Conservation (phyloP, 768 basidiomycete genomes). For the Lactarius pseudohatsudake region DNA sequence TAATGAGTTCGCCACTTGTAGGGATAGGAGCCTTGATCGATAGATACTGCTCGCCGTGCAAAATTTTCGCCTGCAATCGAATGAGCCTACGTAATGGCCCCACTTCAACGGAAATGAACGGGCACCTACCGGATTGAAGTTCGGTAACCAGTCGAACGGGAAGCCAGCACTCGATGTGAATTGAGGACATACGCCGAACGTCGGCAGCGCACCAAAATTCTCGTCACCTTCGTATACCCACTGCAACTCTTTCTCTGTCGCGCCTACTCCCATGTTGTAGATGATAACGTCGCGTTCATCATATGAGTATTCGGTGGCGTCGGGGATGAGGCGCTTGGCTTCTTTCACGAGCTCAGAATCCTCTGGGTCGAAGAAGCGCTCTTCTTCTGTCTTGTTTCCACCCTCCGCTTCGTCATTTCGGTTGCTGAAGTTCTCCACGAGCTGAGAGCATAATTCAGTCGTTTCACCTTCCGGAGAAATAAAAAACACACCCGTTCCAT, state of each 20-base stretch:
- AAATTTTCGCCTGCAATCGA: slow-evolving; percentile 73
- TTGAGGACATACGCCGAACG: slow-evolving; percentile 94
- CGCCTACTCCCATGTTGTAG: slow-evolving; percentile 94
- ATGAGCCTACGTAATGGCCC: slow-evolving; percentile 7
- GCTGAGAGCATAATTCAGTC: slow-evolving; percentile 33
- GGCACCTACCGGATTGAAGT: slow-evolving; percentile 83
- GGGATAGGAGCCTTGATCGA: slow-evolving; percentile 85
- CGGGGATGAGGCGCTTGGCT: slow-evolving; percentile 64
- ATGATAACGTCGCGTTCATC: slow-evolving; percentile 90
- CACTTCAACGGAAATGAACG: slow-evolving; percentile 6
- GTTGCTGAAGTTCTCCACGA: slow-evolving; percentile 60
- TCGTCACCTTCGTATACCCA: slow-evolving; percentile 92
- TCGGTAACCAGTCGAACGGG: slow-evolving; percentile 84
- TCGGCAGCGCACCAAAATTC: slow-evolving; percentile 82
- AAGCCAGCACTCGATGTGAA: slow-evolving; percentile 69
- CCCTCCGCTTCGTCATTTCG: slow-evolving; percentile 34
- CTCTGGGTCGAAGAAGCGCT: slow-evolving; percentile 69
- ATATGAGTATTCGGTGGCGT: slow-evolving; percentile 66
- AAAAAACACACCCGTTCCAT: slow-evolving; percentile 58
- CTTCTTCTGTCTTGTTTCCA: slow-evolving; percentile 21
- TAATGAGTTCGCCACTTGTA: slow-evolving; percentile 77
- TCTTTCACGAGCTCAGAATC: slow-evolving; percentile 81
- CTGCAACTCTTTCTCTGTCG: slow-evolving; percentile 87
- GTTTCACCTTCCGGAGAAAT: not conserved
- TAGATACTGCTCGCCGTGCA: slow-evolving; percentile 97